A percentile compares a stretch with the other conserved stretches of the same genome.
These are phyloP conservation scores for Nannochloris sp. DNA, from an alignment of 139 green algal species.

Conservation along the genomic window DNA sequence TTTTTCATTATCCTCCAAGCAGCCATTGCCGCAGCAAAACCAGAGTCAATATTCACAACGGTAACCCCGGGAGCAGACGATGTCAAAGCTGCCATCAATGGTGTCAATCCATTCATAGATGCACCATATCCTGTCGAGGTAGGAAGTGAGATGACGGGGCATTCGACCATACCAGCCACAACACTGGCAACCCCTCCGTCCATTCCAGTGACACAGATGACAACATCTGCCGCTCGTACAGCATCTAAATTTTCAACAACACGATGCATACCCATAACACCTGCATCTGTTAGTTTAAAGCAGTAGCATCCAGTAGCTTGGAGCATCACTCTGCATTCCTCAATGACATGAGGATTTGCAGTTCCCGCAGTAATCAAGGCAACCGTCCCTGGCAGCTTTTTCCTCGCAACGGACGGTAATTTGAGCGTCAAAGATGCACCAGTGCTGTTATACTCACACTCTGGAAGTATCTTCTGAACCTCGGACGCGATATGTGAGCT, in stretches of 20 bases:
- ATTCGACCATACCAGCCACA: constrained; percentile 65
- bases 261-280: constrained; percentile 52
- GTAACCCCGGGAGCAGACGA: constrained; percentile 49
- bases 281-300: constrained; percentile 48
- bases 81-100: constrained; percentile 51
- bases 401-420: constrained; percentile 20
- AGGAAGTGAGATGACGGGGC: constrained; percentile 59
- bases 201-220: constrained; percentile 69
- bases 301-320: constrained; percentile 55
- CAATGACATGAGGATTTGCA: constrained; percentile 39
- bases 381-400: constrained; percentile 57
- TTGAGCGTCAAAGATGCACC: constrained; percentile 26
- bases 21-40: constrained; percentile 49
- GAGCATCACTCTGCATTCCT: constrained; percentile 60
- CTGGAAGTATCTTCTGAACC: constrained; percentile 12
- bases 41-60: constrained; percentile 73
- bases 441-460: constrained; percentile 42
- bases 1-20: constrained; percentile 56
- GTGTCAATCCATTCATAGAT: constrained; percentile 43
- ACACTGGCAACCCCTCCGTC: constrained; percentile 59
- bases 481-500: constrained; percentile 15
- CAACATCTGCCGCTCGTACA: constrained; percentile 57
- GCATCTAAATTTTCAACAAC: constrained; percentile 31
- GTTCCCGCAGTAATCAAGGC: constrained; percentile 59
- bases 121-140: constrained; percentile 60